A percentile compares a stretch with the other conserved stretches of the same genome.
These are phyloP conservation scores for Chamaenerion angustifolium DNA, from an alignment of 345 rosid genomes.

Conservation along the genomic window DNA sequence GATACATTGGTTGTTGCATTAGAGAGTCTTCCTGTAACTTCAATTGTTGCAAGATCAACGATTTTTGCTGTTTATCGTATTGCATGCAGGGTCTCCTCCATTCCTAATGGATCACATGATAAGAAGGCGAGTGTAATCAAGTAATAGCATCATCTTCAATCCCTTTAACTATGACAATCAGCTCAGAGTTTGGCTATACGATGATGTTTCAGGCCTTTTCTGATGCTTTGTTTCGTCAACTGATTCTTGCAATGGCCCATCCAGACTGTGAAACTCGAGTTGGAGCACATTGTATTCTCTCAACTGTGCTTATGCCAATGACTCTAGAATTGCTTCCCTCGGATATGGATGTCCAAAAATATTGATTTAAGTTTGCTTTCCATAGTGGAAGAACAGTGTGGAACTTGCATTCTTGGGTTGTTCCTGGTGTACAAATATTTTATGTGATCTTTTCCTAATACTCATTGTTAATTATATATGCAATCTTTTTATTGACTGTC, in stretches of 20 bases:
- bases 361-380: slow-evolving; percentile 35
- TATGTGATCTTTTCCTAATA: no score
- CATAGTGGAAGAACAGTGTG: slow-evolving; percentile 48
- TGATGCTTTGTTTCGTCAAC: slow-evolving; percentile 74
- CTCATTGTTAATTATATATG: neutral
- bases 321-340: slow-evolving; percentile 11
- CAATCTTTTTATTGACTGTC: slow-evolving; percentile 1
- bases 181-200: slow-evolving; percentile 6
- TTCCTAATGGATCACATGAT: slow-evolving; percentile 59
- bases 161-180: neutral
- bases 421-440: no score
- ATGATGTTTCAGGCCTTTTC: slow-evolving; percentile 57
- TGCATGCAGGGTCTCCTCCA: slow-evolving; percentile 44
- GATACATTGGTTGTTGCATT: slow-evolving; percentile 72
- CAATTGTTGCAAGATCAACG: slow-evolving; percentile 49
- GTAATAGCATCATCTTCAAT: neutral
- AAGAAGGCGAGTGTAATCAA: slow-evolving; percentile 36
- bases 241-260: slow-evolving; percentile 75
- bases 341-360: slow-evolving; percentile 24
- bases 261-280: slow-evolving; percentile 66
- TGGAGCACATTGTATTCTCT: slow-evolving; percentile 60
- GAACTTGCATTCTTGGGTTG: no score
- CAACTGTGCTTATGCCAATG: slow-evolving; percentile 51
- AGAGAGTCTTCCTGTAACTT: slow-evolving; percentile 49
- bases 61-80: slow-evolving; percentile 52